These are phyloP conservation scores for Botryotinia convoluta DNA, from an alignment of 2,329 filamentous ascomycete species.

Conservation along the genomic window DNA sequence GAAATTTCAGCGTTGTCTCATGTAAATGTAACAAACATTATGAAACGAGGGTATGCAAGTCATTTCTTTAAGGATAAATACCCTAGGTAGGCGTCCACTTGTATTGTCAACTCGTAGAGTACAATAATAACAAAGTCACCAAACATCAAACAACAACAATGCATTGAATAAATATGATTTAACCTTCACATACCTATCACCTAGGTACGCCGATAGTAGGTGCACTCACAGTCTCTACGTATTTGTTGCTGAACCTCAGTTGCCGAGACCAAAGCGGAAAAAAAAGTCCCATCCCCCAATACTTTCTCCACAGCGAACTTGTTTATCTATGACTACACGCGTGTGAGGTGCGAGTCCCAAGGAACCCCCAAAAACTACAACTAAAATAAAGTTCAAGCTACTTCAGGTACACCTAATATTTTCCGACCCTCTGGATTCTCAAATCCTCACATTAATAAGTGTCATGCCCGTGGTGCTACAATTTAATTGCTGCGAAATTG, in stretches of 20 bases:
- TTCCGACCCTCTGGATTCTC: background rate
- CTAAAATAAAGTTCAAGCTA: conserved; percentile 13
- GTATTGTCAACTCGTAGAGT: background rate
- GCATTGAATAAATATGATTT: background rate
- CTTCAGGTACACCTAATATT: conserved; percentile 4
- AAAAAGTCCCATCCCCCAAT: conserved; percentile 1
- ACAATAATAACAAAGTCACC: background rate
- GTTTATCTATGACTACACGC: conserved; percentile 10
- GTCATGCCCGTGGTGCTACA: conserved; percentile 21
- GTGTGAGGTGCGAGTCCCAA: conserved; percentile 4
- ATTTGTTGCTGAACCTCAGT: background rate
- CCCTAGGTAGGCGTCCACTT: background rate
- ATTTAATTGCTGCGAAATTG: conserved; percentile 9
- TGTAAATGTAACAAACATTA: background rate
- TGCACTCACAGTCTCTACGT: background rate
- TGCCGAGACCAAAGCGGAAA: conserved; percentile 4
- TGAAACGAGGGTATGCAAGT: background rate
- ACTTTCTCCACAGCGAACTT: conserved; percentile 13
- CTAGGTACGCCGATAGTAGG: background rate
- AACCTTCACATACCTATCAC: background rate
- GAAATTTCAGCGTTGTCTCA: background rate
- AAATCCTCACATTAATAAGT: background rate
- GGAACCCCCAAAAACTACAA: conserved; percentile 2
- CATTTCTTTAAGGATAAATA: background rate
- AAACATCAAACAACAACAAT: background rate